Base-by-base conservation (phyloP, 345 rosid species). In the Gossypium bickii region DNA sequence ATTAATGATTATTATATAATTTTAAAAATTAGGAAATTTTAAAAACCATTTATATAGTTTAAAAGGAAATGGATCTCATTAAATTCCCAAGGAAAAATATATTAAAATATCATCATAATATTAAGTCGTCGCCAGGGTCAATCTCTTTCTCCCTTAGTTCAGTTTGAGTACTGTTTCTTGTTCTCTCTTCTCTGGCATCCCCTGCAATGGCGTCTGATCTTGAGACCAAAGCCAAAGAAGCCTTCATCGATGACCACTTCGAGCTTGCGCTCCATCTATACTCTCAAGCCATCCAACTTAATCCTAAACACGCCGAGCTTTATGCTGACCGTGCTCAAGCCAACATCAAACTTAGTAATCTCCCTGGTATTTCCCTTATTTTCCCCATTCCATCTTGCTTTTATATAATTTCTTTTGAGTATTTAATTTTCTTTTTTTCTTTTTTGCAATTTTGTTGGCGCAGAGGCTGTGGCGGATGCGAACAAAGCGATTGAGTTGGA, bases 251-350 rank as follows among this genome's bases (percentile, higher is more conserved):
- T 73, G 99, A 96, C 47, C 86, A 92, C 85, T 92, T 93, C 81
- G 92, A 92, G 82, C 84, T 87, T 13, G 92, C 99, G 48, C 82
- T 79, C 64, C 93, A 89, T 77, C 90, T 96, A 78, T 92, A 89
- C 81, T 78, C 95, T 0, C 88, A 90, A 78, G 98, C 97, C 76
- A 86, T 96, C 80, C 65, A 74, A n/a, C 82, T 90, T 57, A 78
- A 79, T 87, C 93, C 99, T 72, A 80, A 73, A 18, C 80, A 79
- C 73, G 87, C 98, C 2, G 99, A 89, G 24, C 88, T 90, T 67
- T 86, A 76, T 77, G 92, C 92, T 3, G 94, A 93, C 83, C 97
- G 98, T 43, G 95, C 99, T 70, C 99, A 96, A 80, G 97, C 97
- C 79, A 84, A 86, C 75, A 83, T 89, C 83, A 96, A 96, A 71